Evolutionary conservation across 345 rosid genomes (phyloP).

Genomic region (Bruguiera parviflora): DNA sequence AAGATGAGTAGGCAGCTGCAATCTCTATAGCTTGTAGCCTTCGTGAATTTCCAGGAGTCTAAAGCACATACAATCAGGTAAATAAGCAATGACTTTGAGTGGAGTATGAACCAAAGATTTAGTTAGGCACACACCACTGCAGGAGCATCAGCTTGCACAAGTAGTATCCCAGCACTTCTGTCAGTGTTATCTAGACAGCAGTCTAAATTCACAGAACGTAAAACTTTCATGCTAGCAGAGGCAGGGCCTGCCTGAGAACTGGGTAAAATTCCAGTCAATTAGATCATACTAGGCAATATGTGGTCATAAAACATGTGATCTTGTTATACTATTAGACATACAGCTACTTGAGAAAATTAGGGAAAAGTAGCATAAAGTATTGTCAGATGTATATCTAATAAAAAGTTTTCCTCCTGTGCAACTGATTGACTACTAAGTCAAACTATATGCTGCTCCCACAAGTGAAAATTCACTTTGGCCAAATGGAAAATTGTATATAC

Average conservation of each 20-base stretch:
- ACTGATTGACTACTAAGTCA: not conserved
- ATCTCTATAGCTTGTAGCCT: constrained; percentile 77
- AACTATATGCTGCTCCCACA: not conserved
- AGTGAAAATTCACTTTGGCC: not conserved
- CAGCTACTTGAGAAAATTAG: not conserved
- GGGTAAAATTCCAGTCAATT: constrained; percentile 18
- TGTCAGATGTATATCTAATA: not conserved
- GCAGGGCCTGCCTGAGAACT: constrained; percentile 96
- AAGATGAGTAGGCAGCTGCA: constrained; percentile 77
- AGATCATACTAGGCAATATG: constrained; percentile 2
- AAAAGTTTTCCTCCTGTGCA: not conserved
- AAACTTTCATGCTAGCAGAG: constrained; percentile 70
- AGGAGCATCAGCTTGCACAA: constrained; percentile 82
- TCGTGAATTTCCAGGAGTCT: constrained; percentile 50
- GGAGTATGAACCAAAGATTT: constrained; percentile 1
- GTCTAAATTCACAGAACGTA: constrained; percentile 50
- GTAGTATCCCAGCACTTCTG: constrained; percentile 67
- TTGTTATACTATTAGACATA: not conserved
- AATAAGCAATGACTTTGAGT: not conserved
- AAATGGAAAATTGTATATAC: not conserved
- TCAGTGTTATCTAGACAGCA: constrained; percentile 39
- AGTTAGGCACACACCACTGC: constrained; percentile 35
- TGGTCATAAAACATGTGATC: not conserved
- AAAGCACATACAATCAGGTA: constrained; percentile 8
- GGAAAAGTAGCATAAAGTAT: not conserved